A percentile compares a stretch with the other conserved stretches of the same genome.
These are phyloP conservation scores for Cocos nucifera DNA, from an alignment of 176 grass and related monocot species.

Conservation along the genomic window DNA sequence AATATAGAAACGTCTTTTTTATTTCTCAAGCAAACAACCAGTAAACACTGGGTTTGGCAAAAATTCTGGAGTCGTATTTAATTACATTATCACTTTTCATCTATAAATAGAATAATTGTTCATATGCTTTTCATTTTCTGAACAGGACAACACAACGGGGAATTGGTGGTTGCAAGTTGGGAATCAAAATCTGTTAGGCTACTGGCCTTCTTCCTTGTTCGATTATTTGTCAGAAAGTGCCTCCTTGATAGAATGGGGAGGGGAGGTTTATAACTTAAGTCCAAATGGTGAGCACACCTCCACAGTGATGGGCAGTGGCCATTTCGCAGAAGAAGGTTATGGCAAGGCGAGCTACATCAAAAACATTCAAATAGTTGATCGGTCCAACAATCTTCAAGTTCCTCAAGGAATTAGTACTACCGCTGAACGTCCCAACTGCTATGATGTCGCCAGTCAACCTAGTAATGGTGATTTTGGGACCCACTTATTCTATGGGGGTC, in stretches of 20 bases:
- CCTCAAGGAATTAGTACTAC: conserved; percentile 40
- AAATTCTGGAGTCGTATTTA: conserved; percentile 23
- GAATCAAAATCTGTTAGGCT: conserved; percentile 43
- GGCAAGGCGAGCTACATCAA: conserved; percentile 73
- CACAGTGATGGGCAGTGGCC: conserved; percentile 71
- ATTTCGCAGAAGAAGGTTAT: conserved; percentile 74
- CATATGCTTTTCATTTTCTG: too few relatives aligned
- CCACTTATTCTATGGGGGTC: conserved; percentile 69
- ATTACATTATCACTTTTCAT: conserved; percentile 5
- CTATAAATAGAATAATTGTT: too few relatives aligned
- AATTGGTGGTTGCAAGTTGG: conserved; percentile 75
- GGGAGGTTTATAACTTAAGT: conserved; percentile 58
- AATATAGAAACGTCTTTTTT: conserved; percentile 18
- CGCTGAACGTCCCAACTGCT: conserved; percentile 71
- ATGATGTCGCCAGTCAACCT: conserved; percentile 65
- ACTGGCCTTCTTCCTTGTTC: conserved; percentile 84
- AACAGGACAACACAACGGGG: conserved; percentile 68
- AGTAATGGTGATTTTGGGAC: conserved; percentile 71
- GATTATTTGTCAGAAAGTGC: conserved; percentile 49
- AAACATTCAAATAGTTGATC: conserved; percentile 74
- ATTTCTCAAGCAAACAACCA: conserved; percentile 14
- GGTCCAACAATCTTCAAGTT: conserved; percentile 46
- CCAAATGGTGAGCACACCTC: conserved; percentile 59
- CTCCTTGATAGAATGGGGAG: conserved; percentile 73
- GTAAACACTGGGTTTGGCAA: conserved; percentile 9